Percentiles rank a stretch among this genome's conserved stretches.
phyloP scores from a whole-genome alignment of 1,284 basidiomycete species.

The Fistulinella cinereoalba region DNA sequence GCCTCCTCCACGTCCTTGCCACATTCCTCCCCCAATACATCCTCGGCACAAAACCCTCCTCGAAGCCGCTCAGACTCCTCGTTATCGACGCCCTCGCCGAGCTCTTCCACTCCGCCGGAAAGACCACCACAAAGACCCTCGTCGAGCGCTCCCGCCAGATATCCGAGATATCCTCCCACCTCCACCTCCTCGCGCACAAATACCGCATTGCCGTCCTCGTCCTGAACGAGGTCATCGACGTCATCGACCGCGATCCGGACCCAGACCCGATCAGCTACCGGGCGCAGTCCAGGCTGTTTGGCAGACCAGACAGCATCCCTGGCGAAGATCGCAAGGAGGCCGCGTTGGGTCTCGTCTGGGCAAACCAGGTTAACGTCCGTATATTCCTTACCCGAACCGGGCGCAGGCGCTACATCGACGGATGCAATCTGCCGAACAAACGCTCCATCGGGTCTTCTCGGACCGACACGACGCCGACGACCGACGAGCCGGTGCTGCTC shows the following conservation, averaged over 20 bases:
- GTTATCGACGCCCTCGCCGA: constrained; percentile 83
- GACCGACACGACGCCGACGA: too few relatives aligned
- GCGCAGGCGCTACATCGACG: constrained; percentile 56
- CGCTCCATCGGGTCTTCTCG: too few relatives aligned
- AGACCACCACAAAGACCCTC: constrained; percentile 56
- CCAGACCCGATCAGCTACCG: constrained; percentile 47
- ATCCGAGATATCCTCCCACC: constrained; percentile 58
- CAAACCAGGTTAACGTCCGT: constrained; percentile 82
- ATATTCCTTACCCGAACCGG: constrained; percentile 80
- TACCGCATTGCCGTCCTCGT: constrained; percentile 74
- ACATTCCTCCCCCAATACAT: constrained; percentile 63
- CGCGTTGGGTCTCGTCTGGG: constrained; percentile 84
- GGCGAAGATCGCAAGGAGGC: constrained; percentile 72
- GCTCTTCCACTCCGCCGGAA: constrained; percentile 63
- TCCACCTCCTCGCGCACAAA: constrained; percentile 66
- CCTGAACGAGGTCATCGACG: constrained; percentile 85
- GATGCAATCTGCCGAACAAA: constrained; percentile 23
- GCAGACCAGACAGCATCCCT: constrained; percentile 54
- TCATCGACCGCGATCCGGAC: constrained; percentile 45
- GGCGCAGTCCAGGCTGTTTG: constrained; percentile 77
- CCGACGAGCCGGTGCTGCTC: constrained; percentile 48
- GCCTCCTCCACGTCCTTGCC: constrained; percentile 66
- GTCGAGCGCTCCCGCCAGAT: constrained; percentile 70
- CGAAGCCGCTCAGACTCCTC: constrained; percentile 63
- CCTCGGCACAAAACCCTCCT: constrained; percentile 25